phyloP scores from a whole-genome alignment of 176 grass and related monocot genomes.

The Miscanthus lutarioriparius region DNA sequence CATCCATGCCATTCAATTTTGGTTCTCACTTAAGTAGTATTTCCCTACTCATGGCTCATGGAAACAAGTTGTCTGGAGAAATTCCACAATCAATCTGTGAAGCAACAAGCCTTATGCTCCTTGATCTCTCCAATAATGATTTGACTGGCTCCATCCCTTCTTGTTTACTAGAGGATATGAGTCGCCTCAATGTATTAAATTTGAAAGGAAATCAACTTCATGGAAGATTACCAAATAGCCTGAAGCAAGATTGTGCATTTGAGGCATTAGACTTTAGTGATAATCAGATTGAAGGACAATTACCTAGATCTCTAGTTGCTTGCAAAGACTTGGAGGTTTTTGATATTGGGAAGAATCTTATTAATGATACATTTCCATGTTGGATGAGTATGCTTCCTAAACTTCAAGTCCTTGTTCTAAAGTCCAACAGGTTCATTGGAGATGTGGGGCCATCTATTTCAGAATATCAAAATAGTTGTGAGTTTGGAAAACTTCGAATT shows the following conservation, averaged over 20 bases:
- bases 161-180: constrained; percentile 27
- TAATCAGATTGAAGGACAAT: constrained; percentile 32
- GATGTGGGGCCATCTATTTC: neutral
- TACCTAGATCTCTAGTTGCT: constrained; percentile 39
- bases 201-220: constrained; percentile 30
- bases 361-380: constrained; percentile 41
- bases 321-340: constrained; percentile 34
- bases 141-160: constrained; percentile 33
- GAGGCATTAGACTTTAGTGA: constrained; percentile 27
- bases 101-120: neutral
- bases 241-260: constrained; percentile 7
- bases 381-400: constrained; percentile 41
- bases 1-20: constrained; percentile 35
- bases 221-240: neutral
- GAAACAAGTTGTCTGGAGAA: neutral
- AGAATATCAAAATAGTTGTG: neutral
- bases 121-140: constrained; percentile 46
- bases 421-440: constrained; percentile 30
- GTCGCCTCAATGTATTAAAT: neutral
- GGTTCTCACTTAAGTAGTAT: constrained; percentile 2
- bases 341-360: constrained; percentile 28
- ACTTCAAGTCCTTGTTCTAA: constrained; percentile 46
- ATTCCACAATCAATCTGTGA: constrained; percentile 42
- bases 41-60: constrained; percentile 4
- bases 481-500: constrained; percentile 22